Percentiles rank a stretch among this genome's conserved stretches.
These are phyloP conservation scores for Rhododendron kiyosumense DNA, from an alignment of 148 eudicot genomes.

Conservation along the genomic window DNA sequence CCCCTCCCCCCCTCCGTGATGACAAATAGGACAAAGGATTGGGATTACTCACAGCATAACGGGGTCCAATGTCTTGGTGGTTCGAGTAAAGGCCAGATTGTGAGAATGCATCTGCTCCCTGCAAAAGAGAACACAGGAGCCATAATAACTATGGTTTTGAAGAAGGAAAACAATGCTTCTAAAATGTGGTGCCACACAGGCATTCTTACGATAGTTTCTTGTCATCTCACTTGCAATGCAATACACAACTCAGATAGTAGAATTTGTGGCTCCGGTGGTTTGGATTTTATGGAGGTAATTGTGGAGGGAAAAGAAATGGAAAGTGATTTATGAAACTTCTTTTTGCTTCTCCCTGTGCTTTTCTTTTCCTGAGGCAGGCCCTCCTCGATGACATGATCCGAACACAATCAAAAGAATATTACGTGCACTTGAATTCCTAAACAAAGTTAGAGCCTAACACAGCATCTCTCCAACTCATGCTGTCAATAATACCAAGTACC, in stretches of 20 bases:
- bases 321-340: neutral
- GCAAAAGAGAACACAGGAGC: slow-evolving; percentile 15
- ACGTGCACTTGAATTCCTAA: neutral
- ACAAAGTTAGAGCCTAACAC: neutral
- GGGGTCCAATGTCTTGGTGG: slow-evolving; percentile 98
- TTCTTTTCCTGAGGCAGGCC: neutral
- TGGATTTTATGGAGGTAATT: neutral
- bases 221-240: neutral
- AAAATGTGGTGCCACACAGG: neutral
- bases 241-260: neutral
- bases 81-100: slow-evolving; percentile 96
- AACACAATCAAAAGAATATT: neutral
- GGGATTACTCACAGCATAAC: slow-evolving; percentile 69
- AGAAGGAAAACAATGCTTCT: neutral
- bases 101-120: slow-evolving; percentile 95
- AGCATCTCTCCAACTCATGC: slow-evolving; percentile 3
- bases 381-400: neutral
- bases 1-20: neutral
- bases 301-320: neutral
- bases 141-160: neutral
- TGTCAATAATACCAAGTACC: neutral
- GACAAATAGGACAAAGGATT: slow-evolving; percentile 14
- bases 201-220: neutral
- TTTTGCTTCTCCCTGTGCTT: neutral
- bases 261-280: neutral